phyloP scores from a whole-genome alignment of 345 rosid genomes.

The Nasturtium officinale region DNA sequence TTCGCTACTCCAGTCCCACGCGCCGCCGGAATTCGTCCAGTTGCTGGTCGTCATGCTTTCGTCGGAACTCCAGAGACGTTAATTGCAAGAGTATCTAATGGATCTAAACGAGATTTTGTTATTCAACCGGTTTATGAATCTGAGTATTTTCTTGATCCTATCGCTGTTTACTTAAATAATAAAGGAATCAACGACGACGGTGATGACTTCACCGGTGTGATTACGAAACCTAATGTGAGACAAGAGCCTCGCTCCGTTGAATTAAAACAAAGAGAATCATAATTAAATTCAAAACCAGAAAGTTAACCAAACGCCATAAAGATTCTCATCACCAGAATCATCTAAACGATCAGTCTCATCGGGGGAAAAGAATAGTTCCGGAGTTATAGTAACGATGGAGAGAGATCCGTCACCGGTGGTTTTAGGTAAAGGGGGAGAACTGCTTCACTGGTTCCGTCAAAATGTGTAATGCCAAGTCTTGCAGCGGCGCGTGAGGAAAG shows the following conservation, averaged over 20 bases:
- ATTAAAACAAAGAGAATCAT: constrained; percentile 33
- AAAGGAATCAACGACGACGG: constrained; percentile 36
- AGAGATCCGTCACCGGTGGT: constrained; percentile 72
- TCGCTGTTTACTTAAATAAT: constrained; percentile 70
- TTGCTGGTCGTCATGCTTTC: constrained; percentile 86
- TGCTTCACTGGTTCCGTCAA: constrained; percentile 84
- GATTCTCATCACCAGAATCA: constrained; percentile 82
- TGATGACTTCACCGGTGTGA: no score
- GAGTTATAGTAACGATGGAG: constrained; percentile 41
- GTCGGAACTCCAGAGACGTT: constrained; percentile 84
- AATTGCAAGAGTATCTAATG: constrained; percentile 67
- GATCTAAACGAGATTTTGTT: constrained; percentile 74
- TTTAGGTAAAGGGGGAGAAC: constrained; percentile 73
- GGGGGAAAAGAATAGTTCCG: constrained; percentile 49
- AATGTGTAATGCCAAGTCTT: constrained; percentile 89
- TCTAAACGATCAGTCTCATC: constrained; percentile 61
- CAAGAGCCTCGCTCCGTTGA: constrained; percentile 63
- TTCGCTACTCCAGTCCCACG: constrained; percentile 83
- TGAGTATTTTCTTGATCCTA: constrained; percentile 73
- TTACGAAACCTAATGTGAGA: constrained; percentile 36
- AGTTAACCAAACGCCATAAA: constrained; percentile 52
- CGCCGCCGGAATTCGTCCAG: constrained; percentile 77
- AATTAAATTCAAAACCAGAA: constrained; percentile 32
- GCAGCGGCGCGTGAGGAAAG: constrained; percentile 77
- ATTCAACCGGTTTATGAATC: constrained; percentile 84